Evolutionary conservation across 2,329 filamentous ascomycete species (phyloP).

Genomic region (Pezicula radicicola): DNA sequence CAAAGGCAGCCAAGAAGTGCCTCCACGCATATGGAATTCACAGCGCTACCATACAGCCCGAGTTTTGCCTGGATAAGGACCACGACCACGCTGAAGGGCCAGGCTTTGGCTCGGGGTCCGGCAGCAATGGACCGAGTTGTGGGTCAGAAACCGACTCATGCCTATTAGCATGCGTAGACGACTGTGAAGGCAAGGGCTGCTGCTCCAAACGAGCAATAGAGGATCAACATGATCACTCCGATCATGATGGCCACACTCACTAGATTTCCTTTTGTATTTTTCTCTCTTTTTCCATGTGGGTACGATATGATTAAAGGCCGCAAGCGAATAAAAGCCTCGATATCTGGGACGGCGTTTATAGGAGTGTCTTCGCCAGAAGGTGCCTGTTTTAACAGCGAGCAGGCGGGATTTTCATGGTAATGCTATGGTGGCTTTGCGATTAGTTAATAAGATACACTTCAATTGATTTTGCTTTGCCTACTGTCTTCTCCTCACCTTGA

Average conservation of each 20-base stretch:
- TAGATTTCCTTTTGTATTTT: slow-evolving; percentile 13
- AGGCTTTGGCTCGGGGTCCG: slow-evolving; percentile 9
- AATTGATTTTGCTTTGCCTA: too few species aligned
- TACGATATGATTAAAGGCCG: too few species aligned
- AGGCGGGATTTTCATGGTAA: too few species aligned
- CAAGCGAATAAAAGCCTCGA: too few species aligned
- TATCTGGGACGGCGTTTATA: too few species aligned
- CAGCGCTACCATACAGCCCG: slow-evolving; percentile 94
- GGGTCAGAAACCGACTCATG: slow-evolving; percentile 25
- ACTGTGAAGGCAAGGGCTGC: slow-evolving; percentile 29
- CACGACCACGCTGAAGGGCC: slow-evolving; percentile 22
- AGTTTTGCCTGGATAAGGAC: slow-evolving; percentile 62
- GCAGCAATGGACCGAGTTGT: slow-evolving; percentile 21
- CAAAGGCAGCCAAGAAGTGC: slow-evolving; percentile 77
- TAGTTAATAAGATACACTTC: too few species aligned
- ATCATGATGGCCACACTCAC: slow-evolving; percentile 28
- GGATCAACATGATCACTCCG: slow-evolving; percentile 21
- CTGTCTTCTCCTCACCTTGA: too few species aligned
- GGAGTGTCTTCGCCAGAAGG: too few species aligned
- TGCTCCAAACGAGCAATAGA: slow-evolving; percentile 20
- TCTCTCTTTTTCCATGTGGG: too few species aligned
- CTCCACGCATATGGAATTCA: slow-evolving; percentile 96
- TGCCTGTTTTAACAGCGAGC: too few species aligned
- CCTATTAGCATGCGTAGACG: slow-evolving; percentile 30
- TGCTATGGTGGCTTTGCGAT: too few species aligned